Evolutionary conservation across 2,329 filamentous ascomycete species (phyloP).

Genomic region (Bisporella sp.): DNA sequence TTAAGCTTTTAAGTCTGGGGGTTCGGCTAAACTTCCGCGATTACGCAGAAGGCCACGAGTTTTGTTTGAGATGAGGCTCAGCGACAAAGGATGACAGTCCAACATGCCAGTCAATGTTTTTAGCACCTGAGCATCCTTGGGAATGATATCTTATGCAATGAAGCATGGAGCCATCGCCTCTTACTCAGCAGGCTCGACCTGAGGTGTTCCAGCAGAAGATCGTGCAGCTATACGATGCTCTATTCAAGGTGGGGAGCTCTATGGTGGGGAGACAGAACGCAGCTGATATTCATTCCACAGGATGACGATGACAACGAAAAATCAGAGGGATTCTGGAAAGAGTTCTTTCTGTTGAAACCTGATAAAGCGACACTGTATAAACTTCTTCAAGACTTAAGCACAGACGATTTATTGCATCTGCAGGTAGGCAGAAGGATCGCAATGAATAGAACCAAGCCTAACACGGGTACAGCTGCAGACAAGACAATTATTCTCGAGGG

Average conservation of each 20-base stretch:
- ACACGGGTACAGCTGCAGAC: conserved; percentile 24
- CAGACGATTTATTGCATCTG: conserved; percentile 68
- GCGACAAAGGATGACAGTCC: no score
- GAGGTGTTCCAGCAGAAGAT: conserved; percentile 93
- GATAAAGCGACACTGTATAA: conserved; percentile 62
- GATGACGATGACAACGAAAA: conserved; percentile 62
- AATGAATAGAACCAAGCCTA: conserved; percentile 3
- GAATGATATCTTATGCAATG: no score
- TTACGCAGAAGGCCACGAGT: no score
- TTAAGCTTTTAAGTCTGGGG: no score
- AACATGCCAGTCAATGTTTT: no score
- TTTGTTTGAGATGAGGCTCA: no score
- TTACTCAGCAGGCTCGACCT: conserved; percentile 86
- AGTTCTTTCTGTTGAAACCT: conserved; percentile 87
- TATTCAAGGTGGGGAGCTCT: conserved; percentile 63
- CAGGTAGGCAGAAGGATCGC: conserved; percentile 53
- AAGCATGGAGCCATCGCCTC: conserved; percentile 79
- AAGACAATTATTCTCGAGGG: conserved; percentile 64
- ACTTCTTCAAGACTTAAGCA: conserved; percentile 62
- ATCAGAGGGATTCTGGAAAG: conserved; percentile 88
- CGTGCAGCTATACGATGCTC: conserved; percentile 75
- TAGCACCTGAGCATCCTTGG: no score
- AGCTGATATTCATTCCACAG: conserved; percentile 30
- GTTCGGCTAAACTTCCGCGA: no score
- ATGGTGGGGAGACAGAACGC: not conserved